Evolutionary conservation across 2,329 filamentous ascomycete species (phyloP), one percentile per base, ranked within the genome.

Genomic region (Pleurostoma richardsiae): DNA sequence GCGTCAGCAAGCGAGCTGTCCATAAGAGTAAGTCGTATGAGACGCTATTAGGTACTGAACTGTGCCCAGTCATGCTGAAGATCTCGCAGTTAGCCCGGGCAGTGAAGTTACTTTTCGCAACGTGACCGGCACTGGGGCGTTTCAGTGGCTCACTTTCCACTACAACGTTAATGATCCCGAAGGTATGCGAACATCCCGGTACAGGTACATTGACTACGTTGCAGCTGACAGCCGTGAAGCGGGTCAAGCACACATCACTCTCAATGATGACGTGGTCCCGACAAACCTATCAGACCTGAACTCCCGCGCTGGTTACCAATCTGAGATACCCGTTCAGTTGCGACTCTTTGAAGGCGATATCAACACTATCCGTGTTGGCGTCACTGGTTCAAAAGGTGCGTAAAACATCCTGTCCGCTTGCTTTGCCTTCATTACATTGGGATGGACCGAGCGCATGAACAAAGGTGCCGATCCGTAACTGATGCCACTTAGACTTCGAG

Each of bases 81-180:
- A 5, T 5, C 8, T 28, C 10, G 6, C 7, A 2, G 8, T 5
- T 42, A 61, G 58, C 59, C 41, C 48, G 19, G 43, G 52, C 26
- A 60, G 56, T 30, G 53, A 60, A 40, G 52, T 65, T n/a, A 59
- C 55, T 0, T 68, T 68, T 54, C 52, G 54, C 29, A 68, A 69
- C 43, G 54, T 68, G 10, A 65, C 64, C 3, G 66, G 64, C 11
- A 62, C 61, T 6, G 66, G 64, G 27, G 49, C 52, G 11, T 48
- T 56, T 8, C 61, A 68, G 47, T 69, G 66, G 66, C 52, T 68
- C 11, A 60, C 64, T 30, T 56, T 69, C 47, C 62, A 67, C 51
- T 68, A 67, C 52, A 56, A 50, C 4, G 60, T 64, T 39, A 59
- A 55, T 36, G 56, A 61, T 39, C 57, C 56, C 5, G 50, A 57